A percentile compares a stretch with the other conserved stretches of the same genome.
phyloP scores from a whole-genome alignment of 1,284 basidiomycete genomes.

The Malassezia furfur region DNA sequence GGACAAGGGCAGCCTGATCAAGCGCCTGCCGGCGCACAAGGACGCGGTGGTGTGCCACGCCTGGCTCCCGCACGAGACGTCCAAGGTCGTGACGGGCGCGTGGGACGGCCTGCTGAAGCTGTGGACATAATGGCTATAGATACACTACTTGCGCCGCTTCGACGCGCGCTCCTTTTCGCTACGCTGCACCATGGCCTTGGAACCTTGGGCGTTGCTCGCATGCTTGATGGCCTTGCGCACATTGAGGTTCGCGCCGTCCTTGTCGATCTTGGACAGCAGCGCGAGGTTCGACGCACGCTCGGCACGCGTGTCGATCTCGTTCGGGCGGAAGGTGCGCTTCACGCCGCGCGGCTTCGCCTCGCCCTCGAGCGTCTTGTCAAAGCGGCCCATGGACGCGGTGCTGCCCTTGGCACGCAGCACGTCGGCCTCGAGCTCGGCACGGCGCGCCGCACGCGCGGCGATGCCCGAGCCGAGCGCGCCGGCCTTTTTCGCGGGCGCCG shows the following conservation, averaged over 20 bases:
- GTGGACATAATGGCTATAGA: slow-evolving; percentile 54
- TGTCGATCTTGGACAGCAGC: slow-evolving; percentile 67
- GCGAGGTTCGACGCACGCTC: slow-evolving; percentile 69
- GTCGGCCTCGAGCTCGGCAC: slow-evolving; percentile 66
- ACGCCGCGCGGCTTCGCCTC: slow-evolving; percentile 68
- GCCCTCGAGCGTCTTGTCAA: slow-evolving; percentile 78
- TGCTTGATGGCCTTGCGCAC: slow-evolving; percentile 25
- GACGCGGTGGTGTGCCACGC: slow-evolving; percentile 94
- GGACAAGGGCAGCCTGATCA: slow-evolving; percentile 88
- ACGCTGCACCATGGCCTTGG: slow-evolving; percentile 13
- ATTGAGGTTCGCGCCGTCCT: slow-evolving; percentile 45
- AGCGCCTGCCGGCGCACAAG: slow-evolving; percentile 73
- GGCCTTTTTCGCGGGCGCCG: slow-evolving; percentile 16
- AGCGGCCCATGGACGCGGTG: slow-evolving; percentile 79
- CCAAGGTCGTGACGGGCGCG: slow-evolving; percentile 82
- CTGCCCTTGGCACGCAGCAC: slow-evolving; percentile 69
- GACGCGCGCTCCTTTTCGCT: slow-evolving; percentile 5
- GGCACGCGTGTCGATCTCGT: slow-evolving; percentile 58
- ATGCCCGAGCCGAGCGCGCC: slow-evolving; percentile 23
- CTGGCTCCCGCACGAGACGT: slow-evolving; percentile 91
- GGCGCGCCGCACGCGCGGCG: slow-evolving; percentile 54
- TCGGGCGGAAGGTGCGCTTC: slow-evolving; percentile 86
- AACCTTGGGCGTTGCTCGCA: slow-evolving; percentile 16
- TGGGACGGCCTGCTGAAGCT: slow-evolving; percentile 97
- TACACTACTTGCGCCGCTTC: slow-evolving; percentile 19